Conservation (phyloP, 345 rosid species). For the Corymbia maculata region DNA sequence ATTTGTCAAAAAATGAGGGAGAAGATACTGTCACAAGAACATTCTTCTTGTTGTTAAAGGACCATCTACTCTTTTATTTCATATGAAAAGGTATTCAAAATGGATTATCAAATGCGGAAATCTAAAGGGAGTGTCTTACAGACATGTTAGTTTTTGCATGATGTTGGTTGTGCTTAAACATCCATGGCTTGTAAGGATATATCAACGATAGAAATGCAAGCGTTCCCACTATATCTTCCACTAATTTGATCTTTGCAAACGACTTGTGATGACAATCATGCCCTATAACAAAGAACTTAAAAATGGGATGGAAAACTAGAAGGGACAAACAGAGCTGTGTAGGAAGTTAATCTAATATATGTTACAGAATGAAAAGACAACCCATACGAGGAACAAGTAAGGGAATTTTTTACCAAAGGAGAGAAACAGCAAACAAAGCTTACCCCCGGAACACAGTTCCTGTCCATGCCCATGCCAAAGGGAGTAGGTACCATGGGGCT, state of each 20-base stretch:
- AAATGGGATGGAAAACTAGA: slow-evolving; percentile 4
- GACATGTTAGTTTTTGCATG: slow-evolving; percentile 97
- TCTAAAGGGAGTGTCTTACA: slow-evolving; percentile 4
- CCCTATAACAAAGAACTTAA: slow-evolving; percentile 93
- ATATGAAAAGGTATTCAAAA: neutral
- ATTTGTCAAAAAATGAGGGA: neutral
- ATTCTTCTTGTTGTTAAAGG: neutral
- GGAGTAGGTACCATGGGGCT: slow-evolving; percentile 91
- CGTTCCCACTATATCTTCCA: slow-evolving; percentile 93
- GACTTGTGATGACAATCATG: slow-evolving; percentile 98
- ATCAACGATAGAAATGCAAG: slow-evolving; percentile 82
- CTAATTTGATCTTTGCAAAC: slow-evolving; percentile 77
- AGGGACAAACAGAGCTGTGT: slow-evolving; percentile 3
- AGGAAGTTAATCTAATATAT: neutral
- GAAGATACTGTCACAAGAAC: neutral
- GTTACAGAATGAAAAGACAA: neutral
- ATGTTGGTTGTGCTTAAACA: slow-evolving; percentile 90
- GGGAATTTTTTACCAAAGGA: neutral
- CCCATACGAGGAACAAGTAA: neutral
- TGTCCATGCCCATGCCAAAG: slow-evolving; percentile 97
- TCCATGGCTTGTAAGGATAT: slow-evolving; percentile 95
- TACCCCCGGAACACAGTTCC: slow-evolving; percentile 91
- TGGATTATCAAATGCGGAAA: neutral
- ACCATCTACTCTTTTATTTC: neutral
- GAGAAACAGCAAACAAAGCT: neutral